Conservation (phyloP, 2,329 filamentous ascomycete genomes). For the Allantophomopsis cytisporea region DNA sequence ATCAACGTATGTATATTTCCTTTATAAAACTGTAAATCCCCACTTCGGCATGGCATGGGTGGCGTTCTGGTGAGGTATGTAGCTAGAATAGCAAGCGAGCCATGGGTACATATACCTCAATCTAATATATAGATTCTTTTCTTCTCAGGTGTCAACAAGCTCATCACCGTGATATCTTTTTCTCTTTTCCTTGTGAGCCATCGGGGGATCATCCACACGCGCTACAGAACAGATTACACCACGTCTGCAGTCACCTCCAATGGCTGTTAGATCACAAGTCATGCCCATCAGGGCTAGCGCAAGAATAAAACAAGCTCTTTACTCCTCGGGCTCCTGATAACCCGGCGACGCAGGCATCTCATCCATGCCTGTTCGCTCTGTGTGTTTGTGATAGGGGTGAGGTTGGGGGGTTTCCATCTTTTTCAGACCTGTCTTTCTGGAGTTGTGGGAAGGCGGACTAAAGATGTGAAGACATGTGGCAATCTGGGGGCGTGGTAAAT, state of each 20-base stretch:
- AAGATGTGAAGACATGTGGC: constrained; percentile 34
- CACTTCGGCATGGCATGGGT: constrained; percentile 8
- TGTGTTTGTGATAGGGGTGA: constrained; percentile 7
- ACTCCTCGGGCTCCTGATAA: constrained; percentile 1
- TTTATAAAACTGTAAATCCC: constrained; percentile 12
- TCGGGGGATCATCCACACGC: constrained; percentile 11
- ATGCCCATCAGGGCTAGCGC: constrained; percentile 26
- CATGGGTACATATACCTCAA: constrained; percentile 4
- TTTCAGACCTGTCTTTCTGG: constrained; percentile 38
- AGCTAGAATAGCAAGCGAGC: not conserved
- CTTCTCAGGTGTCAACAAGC: not conserved
- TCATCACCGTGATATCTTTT: too few relatives aligned
- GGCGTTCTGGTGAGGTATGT: constrained; percentile 2
- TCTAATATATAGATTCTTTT: not conserved
- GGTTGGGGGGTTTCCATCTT: constrained; percentile 19
- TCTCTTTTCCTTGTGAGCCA: too few relatives aligned
- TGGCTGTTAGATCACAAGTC: constrained; percentile 37
- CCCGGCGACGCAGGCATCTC: too few relatives aligned
- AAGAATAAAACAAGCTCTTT: constrained; percentile 22
- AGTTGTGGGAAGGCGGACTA: constrained; percentile 40
- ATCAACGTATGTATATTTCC: not conserved
- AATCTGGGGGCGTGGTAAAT: not conserved
- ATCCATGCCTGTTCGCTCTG: constrained; percentile 1
- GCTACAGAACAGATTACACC: constrained; percentile 36
- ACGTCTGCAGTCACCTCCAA: constrained; percentile 30